Conservation (phyloP, 2,329 filamentous ascomycete species). For the Passalora sequoiae region DNA sequence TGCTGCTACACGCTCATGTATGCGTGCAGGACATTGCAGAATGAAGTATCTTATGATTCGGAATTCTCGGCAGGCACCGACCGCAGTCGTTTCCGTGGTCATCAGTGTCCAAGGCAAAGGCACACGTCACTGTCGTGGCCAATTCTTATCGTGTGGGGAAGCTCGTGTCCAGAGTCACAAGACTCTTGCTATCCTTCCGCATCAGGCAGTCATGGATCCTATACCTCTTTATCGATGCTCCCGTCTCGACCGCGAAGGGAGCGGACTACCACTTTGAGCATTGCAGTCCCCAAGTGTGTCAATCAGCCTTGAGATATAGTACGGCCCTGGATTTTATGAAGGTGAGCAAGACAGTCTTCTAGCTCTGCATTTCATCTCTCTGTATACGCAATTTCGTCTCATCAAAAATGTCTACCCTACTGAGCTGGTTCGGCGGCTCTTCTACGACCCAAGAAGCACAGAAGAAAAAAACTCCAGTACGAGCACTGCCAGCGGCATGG, state of each 20-base stretch:
- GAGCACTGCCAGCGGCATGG: conserved; percentile 42
- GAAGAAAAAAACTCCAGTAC: conserved; percentile 13
- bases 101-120: background rate
- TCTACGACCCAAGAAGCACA: background rate
- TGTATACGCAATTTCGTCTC: background rate
- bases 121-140: background rate
- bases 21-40: background rate
- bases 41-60: too few relatives aligned
- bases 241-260: background rate
- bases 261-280: conserved; percentile 4
- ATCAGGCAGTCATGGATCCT: background rate
- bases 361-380: background rate
- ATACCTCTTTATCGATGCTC: conserved; percentile 1
- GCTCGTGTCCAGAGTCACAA: conserved; percentile 1
- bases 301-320: background rate
- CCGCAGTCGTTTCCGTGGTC: conserved; percentile 2
- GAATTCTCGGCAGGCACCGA: background rate
- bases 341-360: background rate
- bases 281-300: conserved; percentile 1
- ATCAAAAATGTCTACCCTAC: background rate
- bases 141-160: background rate
- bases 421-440: conserved; percentile 3
- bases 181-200: background rate
- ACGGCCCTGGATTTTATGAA: background rate
- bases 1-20: background rate